Percentiles rank a stretch among this genome's conserved stretches.
Conservation (phyloP, 805 yeast genomes). For the Kazachstania taianensis region DNA sequence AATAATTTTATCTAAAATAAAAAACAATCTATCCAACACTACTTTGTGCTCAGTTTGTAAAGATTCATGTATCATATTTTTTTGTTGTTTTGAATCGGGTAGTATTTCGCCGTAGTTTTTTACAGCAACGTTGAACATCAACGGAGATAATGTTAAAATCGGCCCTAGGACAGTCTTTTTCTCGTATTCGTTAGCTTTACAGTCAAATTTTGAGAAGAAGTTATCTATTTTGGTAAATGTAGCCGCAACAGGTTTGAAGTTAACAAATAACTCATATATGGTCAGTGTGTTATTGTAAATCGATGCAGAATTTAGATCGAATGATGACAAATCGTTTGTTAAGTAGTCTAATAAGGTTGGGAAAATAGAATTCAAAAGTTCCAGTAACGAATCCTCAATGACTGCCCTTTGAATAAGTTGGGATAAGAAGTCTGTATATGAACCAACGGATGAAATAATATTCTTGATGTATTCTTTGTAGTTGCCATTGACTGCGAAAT, state of each 20-base stretch:
- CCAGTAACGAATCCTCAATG: constrained; percentile 57
- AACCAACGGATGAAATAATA: constrained; percentile 23
- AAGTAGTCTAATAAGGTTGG: constrained; percentile 22
- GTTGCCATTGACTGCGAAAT: constrained; percentile 27
- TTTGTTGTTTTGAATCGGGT: constrained; percentile 33
- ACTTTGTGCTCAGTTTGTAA: constrained; percentile 55
- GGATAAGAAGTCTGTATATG: constrained; percentile 38
- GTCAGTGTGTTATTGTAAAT: constrained; percentile 45
- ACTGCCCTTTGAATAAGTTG: constrained; percentile 49
- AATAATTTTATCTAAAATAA: constrained; percentile 60
- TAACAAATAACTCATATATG: constrained; percentile 46
- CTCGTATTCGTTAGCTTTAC: constrained; percentile 46
- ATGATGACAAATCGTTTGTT: constrained; percentile 13
- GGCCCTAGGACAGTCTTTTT: constrained; percentile 65
- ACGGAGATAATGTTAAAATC: constrained; percentile 63
- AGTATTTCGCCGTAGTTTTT: constrained; percentile 36
- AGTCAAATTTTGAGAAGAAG: constrained; percentile 38
- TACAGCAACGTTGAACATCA: constrained; percentile 40
- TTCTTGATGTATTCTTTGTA: constrained; percentile 19
- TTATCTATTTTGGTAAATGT: constrained; percentile 46
- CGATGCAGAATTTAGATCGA: constrained; percentile 38
- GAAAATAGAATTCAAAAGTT: constrained; percentile 44
- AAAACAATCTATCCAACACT: constrained; percentile 53
- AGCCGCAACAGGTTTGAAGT: constrained; percentile 52
- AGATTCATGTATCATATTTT: constrained; percentile 44